These are phyloP conservation scores for Tulasnella sp. DNA, from an alignment of 768 basidiomycete genomes.

Conservation along the genomic window DNA sequence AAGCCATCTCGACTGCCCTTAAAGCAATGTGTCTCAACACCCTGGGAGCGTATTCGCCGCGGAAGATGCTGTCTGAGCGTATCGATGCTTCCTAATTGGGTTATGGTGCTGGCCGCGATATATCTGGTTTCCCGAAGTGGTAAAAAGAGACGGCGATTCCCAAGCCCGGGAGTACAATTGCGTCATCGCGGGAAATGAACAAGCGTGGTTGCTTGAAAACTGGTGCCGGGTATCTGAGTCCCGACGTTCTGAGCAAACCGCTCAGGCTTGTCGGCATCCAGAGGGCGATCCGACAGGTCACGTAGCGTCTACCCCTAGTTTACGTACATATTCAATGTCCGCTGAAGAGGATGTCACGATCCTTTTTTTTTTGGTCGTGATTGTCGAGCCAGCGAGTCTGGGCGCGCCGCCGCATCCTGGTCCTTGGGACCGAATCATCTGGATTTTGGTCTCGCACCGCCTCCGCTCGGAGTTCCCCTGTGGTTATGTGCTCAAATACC, in stretches of 20 bases:
- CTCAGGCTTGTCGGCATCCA: not conserved
- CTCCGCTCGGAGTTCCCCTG: not conserved
- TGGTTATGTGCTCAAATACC: not conserved
- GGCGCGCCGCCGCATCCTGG: not conserved
- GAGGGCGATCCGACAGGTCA: not conserved
- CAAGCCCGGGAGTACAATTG: not conserved
- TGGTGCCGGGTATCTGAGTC: not conserved
- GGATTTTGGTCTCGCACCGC: not conserved
- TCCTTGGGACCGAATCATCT: not conserved
- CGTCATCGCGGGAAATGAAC: not conserved
- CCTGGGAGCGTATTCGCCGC: not conserved
- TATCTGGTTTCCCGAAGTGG: not conserved
- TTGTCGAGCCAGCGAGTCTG: not conserved
- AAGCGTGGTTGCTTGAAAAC: not conserved
- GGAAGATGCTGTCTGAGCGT: not conserved
- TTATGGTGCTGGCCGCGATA: not conserved
- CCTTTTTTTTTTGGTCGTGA: too few species aligned
- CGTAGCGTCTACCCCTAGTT: not conserved
- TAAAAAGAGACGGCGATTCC: not conserved
- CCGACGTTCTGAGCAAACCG: not conserved
- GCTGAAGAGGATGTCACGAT: not conserved
- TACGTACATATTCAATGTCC: not conserved
- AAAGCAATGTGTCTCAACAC: not conserved
- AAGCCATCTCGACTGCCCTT: not conserved
- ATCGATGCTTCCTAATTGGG: not conserved